Evolutionary conservation across 106 monocot species (phyloP), one percentile per base, ranked within the genome.

Genomic region (Dioscorea dumetorum): DNA sequence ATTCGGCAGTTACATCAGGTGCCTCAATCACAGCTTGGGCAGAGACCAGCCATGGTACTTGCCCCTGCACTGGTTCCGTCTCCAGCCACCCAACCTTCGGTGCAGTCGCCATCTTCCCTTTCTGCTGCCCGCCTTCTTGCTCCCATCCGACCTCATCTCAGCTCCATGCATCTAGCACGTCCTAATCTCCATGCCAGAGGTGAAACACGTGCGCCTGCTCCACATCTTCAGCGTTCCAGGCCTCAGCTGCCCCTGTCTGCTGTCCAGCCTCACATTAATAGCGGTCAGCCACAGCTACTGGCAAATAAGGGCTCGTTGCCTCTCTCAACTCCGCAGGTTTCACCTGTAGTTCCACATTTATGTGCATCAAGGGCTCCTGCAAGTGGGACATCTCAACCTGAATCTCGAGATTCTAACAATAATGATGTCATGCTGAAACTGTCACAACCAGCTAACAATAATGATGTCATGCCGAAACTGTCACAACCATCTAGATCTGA

Each of bases 181-280:
- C 20, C 58, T 2, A 76, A 51, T 66, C 28, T 49, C 20, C 77
- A 64, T 57, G 49, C 17, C 50, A 53, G 71, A 50, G 67, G 24
- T 24, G 74, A 73, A 3, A 18, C 41, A 10, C 72, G 82, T 49
- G 67, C 76, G 4, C 76, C 83, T n/a, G 80, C 85, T 41, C 90
- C 89, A 51, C 89, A 90, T 67, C 73, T 90, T 32, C 78, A 76
- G 9, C 74, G 83, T 15, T 82, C 73, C 56, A 74, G 83, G 62
- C 50, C 82, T 12, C 65, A 59, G 4, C 2, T 64, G 52, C 54
- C 80, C 58, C 28, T 16, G 24, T 48, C 72, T 28, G 6, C 50
- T 15, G 32, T 12, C 8, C 56, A 24, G 20, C 8, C 24, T 0
- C 12, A 11, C 9, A 19, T 19, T 7, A 5, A 49, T 3, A 48